phyloP scores from a whole-genome alignment of 106 monocot genomes.

The Agapanthus africanus region DNA sequence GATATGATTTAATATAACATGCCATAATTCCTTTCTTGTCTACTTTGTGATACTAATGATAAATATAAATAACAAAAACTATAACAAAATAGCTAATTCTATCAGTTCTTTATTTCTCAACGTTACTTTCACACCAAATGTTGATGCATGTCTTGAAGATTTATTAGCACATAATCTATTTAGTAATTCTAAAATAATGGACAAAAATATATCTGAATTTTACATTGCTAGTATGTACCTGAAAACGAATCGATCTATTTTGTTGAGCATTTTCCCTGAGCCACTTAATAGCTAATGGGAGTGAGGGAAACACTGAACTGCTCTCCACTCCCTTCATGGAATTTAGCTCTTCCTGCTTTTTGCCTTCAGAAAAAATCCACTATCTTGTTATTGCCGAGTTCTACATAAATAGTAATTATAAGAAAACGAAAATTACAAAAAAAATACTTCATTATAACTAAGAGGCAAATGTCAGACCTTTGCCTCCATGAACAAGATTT shows the following conservation, averaged over 20 bases:
- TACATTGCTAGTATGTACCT: slow-evolving; percentile 29
- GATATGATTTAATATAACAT: no score
- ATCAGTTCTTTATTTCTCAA: no score
- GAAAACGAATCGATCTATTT: slow-evolving; percentile 51
- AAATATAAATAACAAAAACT: no score
- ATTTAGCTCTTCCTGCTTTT: slow-evolving; percentile 16
- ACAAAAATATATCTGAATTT: background rate
- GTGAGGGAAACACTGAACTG: slow-evolving; percentile 71
- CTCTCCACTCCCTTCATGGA: slow-evolving; percentile 4
- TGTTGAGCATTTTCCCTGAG: slow-evolving; percentile 54
- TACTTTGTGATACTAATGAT: no score
- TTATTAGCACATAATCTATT: background rate
- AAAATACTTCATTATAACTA: background rate
- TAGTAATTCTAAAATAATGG: background rate
- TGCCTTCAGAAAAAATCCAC: slow-evolving; percentile 25
- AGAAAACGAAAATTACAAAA: background rate
- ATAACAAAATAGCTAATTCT: no score
- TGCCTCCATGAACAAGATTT: slow-evolving; percentile 32
- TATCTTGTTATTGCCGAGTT: slow-evolving; percentile 7
- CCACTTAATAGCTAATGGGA: slow-evolving; percentile 82
- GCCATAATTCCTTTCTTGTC: no score
- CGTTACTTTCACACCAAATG: no score
- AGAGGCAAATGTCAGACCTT: slow-evolving; percentile 25
- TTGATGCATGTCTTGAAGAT: background rate
- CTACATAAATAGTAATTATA: slow-evolving; percentile 7